A percentile compares a stretch with the other conserved stretches of the same genome.
phyloP scores from a whole-genome alignment of 2,329 filamentous ascomycete genomes.

The Coniochaeta prunicola region DNA sequence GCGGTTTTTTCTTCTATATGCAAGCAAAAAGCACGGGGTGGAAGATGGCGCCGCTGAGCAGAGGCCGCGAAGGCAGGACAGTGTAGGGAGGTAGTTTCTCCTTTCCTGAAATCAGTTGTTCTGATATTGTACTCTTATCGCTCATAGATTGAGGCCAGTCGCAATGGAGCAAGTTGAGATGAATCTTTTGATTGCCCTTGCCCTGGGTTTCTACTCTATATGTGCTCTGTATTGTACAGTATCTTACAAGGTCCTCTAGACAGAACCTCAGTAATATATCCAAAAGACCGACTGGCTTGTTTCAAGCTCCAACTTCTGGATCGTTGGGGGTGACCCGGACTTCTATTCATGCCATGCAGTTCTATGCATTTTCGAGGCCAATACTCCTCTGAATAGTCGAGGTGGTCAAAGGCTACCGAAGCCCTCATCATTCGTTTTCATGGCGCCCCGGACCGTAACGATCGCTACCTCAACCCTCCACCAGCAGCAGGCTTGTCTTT shows the following conservation, averaged over 20 bases:
- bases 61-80: neutral
- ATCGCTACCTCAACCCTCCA: neutral
- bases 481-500: neutral
- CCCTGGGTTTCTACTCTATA: neutral
- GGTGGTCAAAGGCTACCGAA: neutral
- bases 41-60: neutral
- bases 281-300: neutral
- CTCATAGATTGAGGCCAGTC: neutral
- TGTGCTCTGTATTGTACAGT: neutral
- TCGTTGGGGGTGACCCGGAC: neutral
- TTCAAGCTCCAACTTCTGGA: neutral
- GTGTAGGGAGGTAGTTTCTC: neutral
- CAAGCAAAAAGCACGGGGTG: neutral
- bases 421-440: neutral
- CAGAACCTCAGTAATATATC: neutral
- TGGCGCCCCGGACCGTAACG: neutral
- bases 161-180: neutral
- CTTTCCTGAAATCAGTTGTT: neutral
- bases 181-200: neutral
- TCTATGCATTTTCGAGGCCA: neutral
- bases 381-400: neutral
- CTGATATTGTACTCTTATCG: neutral
- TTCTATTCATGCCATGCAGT: neutral
- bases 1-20: neutral
- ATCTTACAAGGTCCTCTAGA: neutral